These are phyloP conservation scores for Fonsecaea multimorphosa DNA, from an alignment of 2,329 filamentous ascomycete species.

Conservation along the genomic window DNA sequence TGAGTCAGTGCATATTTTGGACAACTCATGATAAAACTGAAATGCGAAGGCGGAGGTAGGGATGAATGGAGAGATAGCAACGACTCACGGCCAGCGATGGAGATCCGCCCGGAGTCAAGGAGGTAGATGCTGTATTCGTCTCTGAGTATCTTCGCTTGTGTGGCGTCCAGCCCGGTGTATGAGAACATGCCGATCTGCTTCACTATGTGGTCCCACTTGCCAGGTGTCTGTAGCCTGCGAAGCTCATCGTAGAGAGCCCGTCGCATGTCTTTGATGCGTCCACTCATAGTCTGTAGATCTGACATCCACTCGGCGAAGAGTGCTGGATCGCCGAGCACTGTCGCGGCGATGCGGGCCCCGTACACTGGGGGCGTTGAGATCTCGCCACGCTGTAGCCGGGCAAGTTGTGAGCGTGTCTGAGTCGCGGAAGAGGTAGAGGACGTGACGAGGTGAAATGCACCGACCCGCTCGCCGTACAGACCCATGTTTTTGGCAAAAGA, in stretches of 20 bases:
- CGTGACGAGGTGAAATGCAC: slow-evolving; percentile 23
- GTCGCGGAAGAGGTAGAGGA: slow-evolving; percentile 75
- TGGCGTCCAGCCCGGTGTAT: slow-evolving; percentile 45
- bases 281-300: slow-evolving; percentile 46
- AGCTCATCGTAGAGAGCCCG: slow-evolving; percentile 40
- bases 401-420: slow-evolving; percentile 74
- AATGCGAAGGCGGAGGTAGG: too few relatives aligned
- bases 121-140: slow-evolving; percentile 48
- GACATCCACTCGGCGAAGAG: slow-evolving; percentile 42
- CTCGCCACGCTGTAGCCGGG: slow-evolving; percentile 41
- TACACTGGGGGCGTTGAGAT: slow-evolving; percentile 42
- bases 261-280: slow-evolving; percentile 46
- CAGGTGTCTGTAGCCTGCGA: slow-evolving; percentile 37
- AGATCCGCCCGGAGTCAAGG: slow-evolving; percentile 44
- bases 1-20: not conserved
- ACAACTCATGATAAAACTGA: too few relatives aligned
- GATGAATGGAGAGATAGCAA: not conserved
- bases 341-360: slow-evolving; percentile 43
- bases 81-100: slow-evolving; percentile 40
- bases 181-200: slow-evolving; percentile 51
- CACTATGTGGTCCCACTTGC: slow-evolving; percentile 44
- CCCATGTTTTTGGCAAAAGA: slow-evolving; percentile 72
- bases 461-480: slow-evolving; percentile 75
- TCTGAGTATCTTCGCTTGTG: slow-evolving; percentile 44
- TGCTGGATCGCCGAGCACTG: slow-evolving; percentile 38